Percentiles rank a stretch among this genome's conserved stretches.
Conservation (phyloP, 371 early-diverging fungal genomes). For the Mortierella sp. region DNA sequence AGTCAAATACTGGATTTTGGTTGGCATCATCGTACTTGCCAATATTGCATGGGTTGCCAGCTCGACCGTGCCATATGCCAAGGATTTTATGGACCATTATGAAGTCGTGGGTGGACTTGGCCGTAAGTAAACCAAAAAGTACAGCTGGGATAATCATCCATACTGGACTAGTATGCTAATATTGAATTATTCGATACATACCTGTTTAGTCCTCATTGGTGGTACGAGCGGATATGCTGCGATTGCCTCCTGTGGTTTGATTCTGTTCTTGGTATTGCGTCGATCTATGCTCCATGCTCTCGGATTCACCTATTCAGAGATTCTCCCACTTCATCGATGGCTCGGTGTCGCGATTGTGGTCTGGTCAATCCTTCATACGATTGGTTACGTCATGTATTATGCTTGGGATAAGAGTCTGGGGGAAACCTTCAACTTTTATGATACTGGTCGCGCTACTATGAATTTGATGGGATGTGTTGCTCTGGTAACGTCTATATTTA, state of each 20-base stretch:
- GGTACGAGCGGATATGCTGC: constrained; percentile 28
- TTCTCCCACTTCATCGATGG: constrained; percentile 55
- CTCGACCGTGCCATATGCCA: constrained; percentile 10
- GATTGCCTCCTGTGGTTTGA: constrained; percentile 29
- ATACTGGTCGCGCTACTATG: constrained; percentile 27
- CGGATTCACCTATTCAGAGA: constrained; percentile 53
- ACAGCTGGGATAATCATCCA: not conserved
- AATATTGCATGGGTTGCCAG: constrained; percentile 20
- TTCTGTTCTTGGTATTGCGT: constrained; percentile 52
- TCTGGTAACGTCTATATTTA: constrained; percentile 20
- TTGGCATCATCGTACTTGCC: constrained; percentile 20
- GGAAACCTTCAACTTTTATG: constrained; percentile 35
- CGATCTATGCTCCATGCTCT: constrained; percentile 55
- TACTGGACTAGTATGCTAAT: not conserved
- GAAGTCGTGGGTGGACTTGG: constrained; percentile 6
- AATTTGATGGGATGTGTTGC: constrained; percentile 53
- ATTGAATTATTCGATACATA: not conserved
- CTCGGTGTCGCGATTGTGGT: constrained; percentile 41
- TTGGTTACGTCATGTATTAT: constrained; percentile 39
- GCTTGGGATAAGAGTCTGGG: constrained; percentile 7
- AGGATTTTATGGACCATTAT: constrained; percentile 8
- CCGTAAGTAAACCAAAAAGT: constrained; percentile 27
- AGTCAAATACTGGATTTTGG: constrained; percentile 50
- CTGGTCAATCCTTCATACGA: constrained; percentile 44
- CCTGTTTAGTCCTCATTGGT: constrained; percentile 22